phyloP scores from a whole-genome alignment of 2,329 filamentous ascomycete genomes.

The Truncatella angustata region DNA sequence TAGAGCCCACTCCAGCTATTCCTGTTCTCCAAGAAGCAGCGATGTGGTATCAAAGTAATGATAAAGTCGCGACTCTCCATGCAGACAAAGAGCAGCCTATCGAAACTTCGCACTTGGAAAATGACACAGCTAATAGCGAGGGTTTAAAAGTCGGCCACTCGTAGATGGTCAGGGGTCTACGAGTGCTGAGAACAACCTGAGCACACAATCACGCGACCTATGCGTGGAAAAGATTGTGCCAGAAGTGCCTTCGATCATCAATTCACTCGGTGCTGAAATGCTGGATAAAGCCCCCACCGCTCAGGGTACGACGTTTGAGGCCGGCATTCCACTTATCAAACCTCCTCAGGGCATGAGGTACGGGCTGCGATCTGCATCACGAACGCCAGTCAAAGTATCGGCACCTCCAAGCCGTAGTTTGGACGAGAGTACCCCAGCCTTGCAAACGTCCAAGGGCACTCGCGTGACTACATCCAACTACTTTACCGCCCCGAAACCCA shows the following conservation, averaged over 20 bases:
- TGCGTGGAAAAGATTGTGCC: constrained; percentile 16
- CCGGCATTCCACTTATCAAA: background rate
- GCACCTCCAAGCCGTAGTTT: background rate
- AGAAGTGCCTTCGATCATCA: constrained; percentile 10
- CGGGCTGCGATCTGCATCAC: background rate
- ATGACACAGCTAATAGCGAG: background rate
- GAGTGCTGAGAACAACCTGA: constrained; percentile 31
- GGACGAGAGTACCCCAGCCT: background rate
- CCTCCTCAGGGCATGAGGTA: background rate
- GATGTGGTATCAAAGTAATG: constrained; percentile 7
- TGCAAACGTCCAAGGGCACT: background rate
- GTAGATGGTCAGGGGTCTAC: constrained; percentile 31
- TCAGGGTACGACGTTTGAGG: background rate
- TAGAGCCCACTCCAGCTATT: background rate
- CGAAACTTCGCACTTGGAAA: background rate
- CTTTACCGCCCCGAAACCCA: constrained; percentile 21
- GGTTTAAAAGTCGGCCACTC: constrained; percentile 31
- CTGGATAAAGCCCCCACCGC: background rate
- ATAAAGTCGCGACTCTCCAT: background rate
- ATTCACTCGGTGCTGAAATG: background rate
- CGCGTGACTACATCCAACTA: constrained; percentile 32
- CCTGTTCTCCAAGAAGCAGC: constrained; percentile 5
- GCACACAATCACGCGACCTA: constrained; percentile 6
- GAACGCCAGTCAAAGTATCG: background rate
- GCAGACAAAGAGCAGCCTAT: background rate